Evolutionary conservation across 345 rosid species (phyloP).

Genomic region (Bruguiera parviflora): DNA sequence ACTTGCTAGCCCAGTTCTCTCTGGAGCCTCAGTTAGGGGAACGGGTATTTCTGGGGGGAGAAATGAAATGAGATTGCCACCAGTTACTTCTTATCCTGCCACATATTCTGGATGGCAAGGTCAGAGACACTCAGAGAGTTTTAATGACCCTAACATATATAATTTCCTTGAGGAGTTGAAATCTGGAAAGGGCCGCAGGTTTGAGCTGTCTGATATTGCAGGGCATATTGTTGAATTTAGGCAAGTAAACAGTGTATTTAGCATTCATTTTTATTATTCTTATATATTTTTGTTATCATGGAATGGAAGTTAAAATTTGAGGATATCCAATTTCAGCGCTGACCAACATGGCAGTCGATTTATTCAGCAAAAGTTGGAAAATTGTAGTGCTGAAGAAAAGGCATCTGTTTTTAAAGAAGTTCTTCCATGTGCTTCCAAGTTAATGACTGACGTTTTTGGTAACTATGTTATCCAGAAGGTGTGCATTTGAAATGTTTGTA

Average conservation of each 20-base stretch:
- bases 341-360: constrained; percentile 99
- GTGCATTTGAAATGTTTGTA: constrained; percentile 7
- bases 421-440: constrained; percentile 77
- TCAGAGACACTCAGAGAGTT: constrained; percentile 53
- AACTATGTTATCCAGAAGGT: constrained; percentile 99
- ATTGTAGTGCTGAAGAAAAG: constrained; percentile 72
- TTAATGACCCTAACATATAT: constrained; percentile 59
- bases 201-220: constrained; percentile 77
- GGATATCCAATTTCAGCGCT: constrained; percentile 50
- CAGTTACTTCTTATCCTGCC: constrained; percentile 54
- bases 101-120: constrained; percentile 81
- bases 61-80: constrained; percentile 58
- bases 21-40: constrained; percentile 65
- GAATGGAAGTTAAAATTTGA: constrained; percentile 6
- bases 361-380: constrained; percentile 96
- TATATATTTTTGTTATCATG: neutral
- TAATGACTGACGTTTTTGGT: constrained; percentile 97
- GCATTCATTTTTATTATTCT: constrained; percentile 12
- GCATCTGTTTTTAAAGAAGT: constrained; percentile 82
- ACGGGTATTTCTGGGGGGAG: constrained; percentile 47
- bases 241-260: constrained; percentile 34
- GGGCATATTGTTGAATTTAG: constrained; percentile 94
- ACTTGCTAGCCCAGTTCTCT: constrained; percentile 62
- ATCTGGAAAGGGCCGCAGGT: constrained; percentile 71
- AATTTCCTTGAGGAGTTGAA: constrained; percentile 90